A percentile compares a stretch with the other conserved stretches of the same genome.
Conservation (phyloP, 768 basidiomycete species). For the Pisolithus tinctorius region DNA sequence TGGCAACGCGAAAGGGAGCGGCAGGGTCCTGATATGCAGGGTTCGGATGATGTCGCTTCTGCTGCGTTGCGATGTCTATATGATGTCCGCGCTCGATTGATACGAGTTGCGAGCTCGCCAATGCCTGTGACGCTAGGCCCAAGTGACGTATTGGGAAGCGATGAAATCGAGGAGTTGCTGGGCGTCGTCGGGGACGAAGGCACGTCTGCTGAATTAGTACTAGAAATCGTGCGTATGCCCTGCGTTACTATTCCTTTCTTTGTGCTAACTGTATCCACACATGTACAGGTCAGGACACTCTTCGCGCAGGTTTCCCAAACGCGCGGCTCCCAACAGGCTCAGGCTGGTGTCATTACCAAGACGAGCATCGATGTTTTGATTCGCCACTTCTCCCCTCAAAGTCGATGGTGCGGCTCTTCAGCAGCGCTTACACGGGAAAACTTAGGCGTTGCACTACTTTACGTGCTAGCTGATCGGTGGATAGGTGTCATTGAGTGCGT, state of each 20-base stretch:
- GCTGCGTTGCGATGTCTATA: slow-evolving; percentile 46
- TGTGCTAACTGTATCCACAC: not conserved
- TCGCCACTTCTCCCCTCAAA: slow-evolving; percentile 8
- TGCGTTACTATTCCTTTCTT: not conserved
- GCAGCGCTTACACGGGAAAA: slow-evolving; percentile 30
- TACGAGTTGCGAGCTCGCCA: slow-evolving; percentile 33
- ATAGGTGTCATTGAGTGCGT: slow-evolving; percentile 69
- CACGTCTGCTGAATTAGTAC: slow-evolving; percentile 36
- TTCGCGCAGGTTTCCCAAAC: slow-evolving; percentile 20
- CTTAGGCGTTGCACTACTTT: slow-evolving; percentile 43
- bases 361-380: slow-evolving; percentile 20
- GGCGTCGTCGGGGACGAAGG: slow-evolving; percentile 22
- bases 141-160: slow-evolving; percentile 16
- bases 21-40: not conserved
- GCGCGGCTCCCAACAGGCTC: slow-evolving; percentile 11
- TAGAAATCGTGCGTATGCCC: slow-evolving; percentile 42
- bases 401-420: slow-evolving; percentile 41
- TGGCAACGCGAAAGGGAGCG: slow-evolving; percentile 17
- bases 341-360: slow-evolving; percentile 17
- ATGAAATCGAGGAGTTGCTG: slow-evolving; percentile 18
- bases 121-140: slow-evolving; percentile 34
- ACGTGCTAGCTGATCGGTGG: slow-evolving; percentile 58
- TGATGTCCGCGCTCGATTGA: slow-evolving; percentile 20
- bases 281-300: slow-evolving; percentile 21
- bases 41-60: slow-evolving; percentile 27